Evolutionary conservation across 306 rosid genomes (phyloP), one percentile per base, ranked within the genome.

Genomic region (Cyamopsis tetragonoloba): DNA sequence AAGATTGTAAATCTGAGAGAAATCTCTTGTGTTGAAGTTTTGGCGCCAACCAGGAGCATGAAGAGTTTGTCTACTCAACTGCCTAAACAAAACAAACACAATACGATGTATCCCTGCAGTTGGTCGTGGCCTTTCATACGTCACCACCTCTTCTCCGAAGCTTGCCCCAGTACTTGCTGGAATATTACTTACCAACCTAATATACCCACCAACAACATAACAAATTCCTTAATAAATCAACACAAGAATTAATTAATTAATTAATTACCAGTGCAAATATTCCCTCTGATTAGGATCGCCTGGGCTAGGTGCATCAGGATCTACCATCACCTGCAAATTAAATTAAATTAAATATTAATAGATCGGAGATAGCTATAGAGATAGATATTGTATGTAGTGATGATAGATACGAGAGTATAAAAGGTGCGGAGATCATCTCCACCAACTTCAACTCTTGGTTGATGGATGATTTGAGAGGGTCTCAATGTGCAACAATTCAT

Each of bases 31-130:
- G 69, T 79, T 84, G 66, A 90, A 90, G 54, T 90, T 87, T 15
- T 79, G 86, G 35, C 96, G 92, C 95, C 95, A 87, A 7, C 89
- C 87, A 0, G 96, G 95, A 28, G 92, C 86, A 7, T 80, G 75
- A 32, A 90, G 67, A 0, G 73, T 77, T 44, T 85, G 87, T 70
- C 96, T 77, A 17, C 90, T 78, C 11, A 69, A 0, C 18, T 90
- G 96, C 3, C 85, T 78, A 14, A 85, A 90, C 38, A 90, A 35
- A 54, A 84, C 80, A 1, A 84, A 77, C 3, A 79, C 77, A 4
- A 83, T 77, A 0, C 96, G 86, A 49, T 90, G 96, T 27, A 90
- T 87, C 61, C 95, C 96, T 48, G 50, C 38, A 4, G 75, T 57
- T 1, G 95, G 96, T 46, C 82, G 56, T 32, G 92, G 96, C 46